Base-by-base conservation (phyloP, 495 filamentous ascomycete species). In the Apiosordaria backusii region DNA sequence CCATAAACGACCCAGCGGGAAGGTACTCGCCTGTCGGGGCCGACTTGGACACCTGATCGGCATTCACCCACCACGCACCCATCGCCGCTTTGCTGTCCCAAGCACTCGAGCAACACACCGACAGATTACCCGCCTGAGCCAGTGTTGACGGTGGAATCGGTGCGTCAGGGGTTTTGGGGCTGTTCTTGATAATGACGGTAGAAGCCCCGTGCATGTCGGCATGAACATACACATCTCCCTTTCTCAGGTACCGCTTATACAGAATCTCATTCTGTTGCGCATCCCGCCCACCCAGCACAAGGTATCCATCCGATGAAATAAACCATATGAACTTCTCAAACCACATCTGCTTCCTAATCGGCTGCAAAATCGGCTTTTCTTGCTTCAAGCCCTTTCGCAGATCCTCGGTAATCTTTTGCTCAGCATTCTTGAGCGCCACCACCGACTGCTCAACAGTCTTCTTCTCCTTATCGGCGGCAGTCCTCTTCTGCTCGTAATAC, bases 241-340 rank as follows among this genome's bases (percentile, higher is more conserved):
- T 96, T 67, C 86, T 87, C 29, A 98, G 78, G 73, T 97, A 88
- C 9, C 88, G 85, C 61, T 86, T 88, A 76, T 97, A 98, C 29
- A 99, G 82, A 13, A 92, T 87, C 72, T 99, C 95, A 73, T 90
- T 92, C 74, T 99, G 95, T 78, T 94, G 90, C 4, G 88, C 84
- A 79, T 99, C 95, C 26, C 89, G 88, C 3, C 92, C 94, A 59
- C 88, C 89, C 22, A 99, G 82, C 13, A 97, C 90, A 4, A 99
- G 85, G 72, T 98, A 97, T 7, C 95, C 94, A 70, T 99, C 95
- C 0, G 94, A 97, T 1, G 92, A 97, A 67, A 98, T 87, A 80
- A 99, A 99, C 80, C 90, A 97, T 18, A 86, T 76, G 69, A 96
- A 99, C 73, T 98, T 99, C 71, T 99, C 95, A 71, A 98, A 97